Conservation (phyloP, 441 rosid genomes). For the Mallotus japonicus region DNA sequence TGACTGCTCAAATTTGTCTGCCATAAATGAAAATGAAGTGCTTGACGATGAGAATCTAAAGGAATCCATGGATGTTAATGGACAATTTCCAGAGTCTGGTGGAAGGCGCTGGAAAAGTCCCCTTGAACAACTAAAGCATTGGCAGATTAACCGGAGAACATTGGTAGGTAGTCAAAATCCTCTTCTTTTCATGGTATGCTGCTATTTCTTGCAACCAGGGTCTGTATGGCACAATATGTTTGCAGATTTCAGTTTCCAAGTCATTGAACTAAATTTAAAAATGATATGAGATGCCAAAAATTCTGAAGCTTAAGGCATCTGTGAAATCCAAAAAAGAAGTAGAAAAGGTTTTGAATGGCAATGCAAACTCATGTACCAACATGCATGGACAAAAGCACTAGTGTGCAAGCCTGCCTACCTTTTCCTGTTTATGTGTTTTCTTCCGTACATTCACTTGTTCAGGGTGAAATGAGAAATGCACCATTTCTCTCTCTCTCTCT, state of each 20-base stretch:
- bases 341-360: background rate
- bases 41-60: slow-evolving; percentile 64
- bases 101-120: slow-evolving; percentile 88
- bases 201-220: background rate
- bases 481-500: background rate
- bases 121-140: slow-evolving; percentile 82
- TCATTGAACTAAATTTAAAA: background rate
- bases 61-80: slow-evolving; percentile 76
- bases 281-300: background rate
- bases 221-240: background rate
- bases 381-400: background rate
- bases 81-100: slow-evolving; percentile 50
- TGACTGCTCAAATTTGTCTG: slow-evolving; percentile 65
- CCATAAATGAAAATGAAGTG: slow-evolving; percentile 67
- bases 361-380: background rate
- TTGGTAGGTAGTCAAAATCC: slow-evolving; percentile 43
- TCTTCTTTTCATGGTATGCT: slow-evolving; percentile 14
- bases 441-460: background rate
- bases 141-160: slow-evolving; percentile 93
- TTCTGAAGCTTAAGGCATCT: background rate
- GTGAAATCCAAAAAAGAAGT: background rate
- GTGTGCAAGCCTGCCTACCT: background rate
- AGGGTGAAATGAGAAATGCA: background rate
- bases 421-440: background rate
- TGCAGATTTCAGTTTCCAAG: background rate